phyloP scores from a whole-genome alignment of 441 rosid genomes.

The Adansonia madagascariensis region DNA sequence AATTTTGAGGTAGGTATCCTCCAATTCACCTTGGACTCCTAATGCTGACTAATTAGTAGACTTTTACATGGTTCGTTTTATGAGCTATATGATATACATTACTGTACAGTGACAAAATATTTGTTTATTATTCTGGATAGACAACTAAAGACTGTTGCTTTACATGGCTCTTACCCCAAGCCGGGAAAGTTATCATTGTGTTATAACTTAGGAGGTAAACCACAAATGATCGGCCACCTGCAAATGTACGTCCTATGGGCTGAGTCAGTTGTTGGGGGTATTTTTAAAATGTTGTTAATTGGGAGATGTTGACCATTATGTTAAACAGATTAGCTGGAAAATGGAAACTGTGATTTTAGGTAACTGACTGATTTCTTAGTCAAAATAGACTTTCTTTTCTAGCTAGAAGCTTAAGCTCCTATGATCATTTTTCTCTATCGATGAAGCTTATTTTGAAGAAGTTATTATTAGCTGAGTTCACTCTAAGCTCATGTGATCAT shows the following conservation, averaged over 20 bases:
- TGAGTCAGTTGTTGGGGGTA: neutral
- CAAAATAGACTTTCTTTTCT: conserved; percentile 3
- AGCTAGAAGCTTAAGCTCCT: conserved; percentile 1
- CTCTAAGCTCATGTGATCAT: neutral
- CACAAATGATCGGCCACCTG: conserved; percentile 1
- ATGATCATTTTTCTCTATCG: neutral
- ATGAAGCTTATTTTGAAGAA: conserved; percentile 12
- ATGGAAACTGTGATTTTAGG: neutral
- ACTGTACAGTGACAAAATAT: neutral
- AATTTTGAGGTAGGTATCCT: neutral
- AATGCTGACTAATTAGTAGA: neutral
- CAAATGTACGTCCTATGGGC: neutral
- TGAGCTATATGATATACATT: neutral
- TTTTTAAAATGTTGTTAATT: neutral
- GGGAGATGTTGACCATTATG: neutral
- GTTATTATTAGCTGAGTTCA: neutral
- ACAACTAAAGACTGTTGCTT: neutral
- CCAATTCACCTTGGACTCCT: neutral
- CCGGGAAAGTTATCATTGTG: neutral
- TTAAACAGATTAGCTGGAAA: neutral
- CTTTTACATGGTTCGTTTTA: neutral
- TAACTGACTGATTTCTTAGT: neutral
- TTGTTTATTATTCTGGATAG: conserved; percentile 6
- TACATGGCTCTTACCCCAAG: no score
- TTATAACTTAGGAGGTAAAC: neutral